Base-by-base conservation (phyloP, 305 asterid genomes). In the Solanum hybrid region DNA sequence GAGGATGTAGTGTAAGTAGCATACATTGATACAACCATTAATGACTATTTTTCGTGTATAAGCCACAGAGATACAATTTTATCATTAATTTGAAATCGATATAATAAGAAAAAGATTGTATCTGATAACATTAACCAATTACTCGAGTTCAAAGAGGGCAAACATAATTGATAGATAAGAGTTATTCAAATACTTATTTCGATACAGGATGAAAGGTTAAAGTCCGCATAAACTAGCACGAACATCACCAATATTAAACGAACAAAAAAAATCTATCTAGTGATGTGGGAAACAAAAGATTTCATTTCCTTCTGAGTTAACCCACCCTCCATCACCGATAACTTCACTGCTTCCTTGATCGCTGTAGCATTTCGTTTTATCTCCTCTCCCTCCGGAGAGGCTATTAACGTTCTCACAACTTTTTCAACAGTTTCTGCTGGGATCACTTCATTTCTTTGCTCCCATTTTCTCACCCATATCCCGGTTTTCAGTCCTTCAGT, bases 301-400 rank as follows among this genome's bases (percentile, higher is more conserved):
- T 94, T 91, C 91, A 94, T 75, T 87, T 95, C 97, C 90, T 42
- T 22, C 12, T 87, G 87, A 17, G 89, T 26, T 34, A 79, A 86
- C 0, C 95, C 97, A 75, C 96, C 95, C 7, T 94, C 94, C 40
- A 26, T 91, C 79, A 89, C 94, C 38, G 97, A 93, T 17, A 78
- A 89, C 69, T 92, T 92, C 10, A 95, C 94, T 1, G 91, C 91
- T 29, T 84, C 84, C 12, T 96, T 92, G 51, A 95, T 8, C 88
- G 91, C 94, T 40, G 89, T 93, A 13, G 97, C 98, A 27, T 93
- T 92, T 92, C 88, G 87, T 84, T 95, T 91, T 92, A 94, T 91
- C 90, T 90, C 93, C 27, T 15, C 92, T 73, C 98, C 98, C 79
- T 94, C 96, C 26, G 71, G 77, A 31, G 94, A 88, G 19, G 26